Evolutionary conservation across 177 flowering plant species (phyloP).

Genomic region (Vitis hybrid): DNA sequence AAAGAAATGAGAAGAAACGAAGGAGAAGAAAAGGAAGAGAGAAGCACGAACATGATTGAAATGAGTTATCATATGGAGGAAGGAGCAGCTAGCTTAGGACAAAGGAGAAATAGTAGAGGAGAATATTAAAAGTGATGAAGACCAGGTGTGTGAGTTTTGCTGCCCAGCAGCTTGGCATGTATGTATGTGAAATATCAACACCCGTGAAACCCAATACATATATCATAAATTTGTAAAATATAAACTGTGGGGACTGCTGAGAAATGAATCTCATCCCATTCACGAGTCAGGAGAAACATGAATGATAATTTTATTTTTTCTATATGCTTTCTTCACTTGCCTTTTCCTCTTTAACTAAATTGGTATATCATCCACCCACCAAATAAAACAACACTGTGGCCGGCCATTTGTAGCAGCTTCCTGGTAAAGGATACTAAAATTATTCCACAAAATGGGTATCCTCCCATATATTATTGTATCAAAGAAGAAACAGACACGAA

Average conservation of each 20-base stretch:
- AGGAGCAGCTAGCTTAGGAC: constrained; percentile 18
- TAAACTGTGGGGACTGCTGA: background rate
- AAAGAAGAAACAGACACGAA: too few relatives aligned
- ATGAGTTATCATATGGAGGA: background rate
- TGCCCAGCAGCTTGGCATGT: constrained; percentile 10
- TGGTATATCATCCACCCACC: too few relatives aligned
- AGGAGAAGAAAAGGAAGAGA: constrained; percentile 10
- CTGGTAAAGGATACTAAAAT: too few relatives aligned
- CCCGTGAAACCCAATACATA: constrained; percentile 34
- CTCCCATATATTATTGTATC: too few relatives aligned
- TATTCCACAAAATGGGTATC: too few relatives aligned
- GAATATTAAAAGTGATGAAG: constrained; percentile 5
- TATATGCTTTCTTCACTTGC: too few relatives aligned
- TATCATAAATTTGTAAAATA: background rate
- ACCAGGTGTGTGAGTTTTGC: background rate
- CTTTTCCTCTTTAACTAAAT: too few relatives aligned
- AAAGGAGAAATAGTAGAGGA: constrained; percentile 4
- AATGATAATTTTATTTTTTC: too few relatives aligned
- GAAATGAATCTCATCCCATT: background rate
- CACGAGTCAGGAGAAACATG: background rate
- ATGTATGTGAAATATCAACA: constrained; percentile 15
- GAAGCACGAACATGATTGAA: background rate
- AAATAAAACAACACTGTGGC: too few relatives aligned
- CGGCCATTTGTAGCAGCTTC: too few relatives aligned
- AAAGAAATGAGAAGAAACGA: background rate